Percentiles rank a stretch among this genome's conserved stretches.
phyloP scores from a whole-genome alignment of 2,329 filamentous ascomycete genomes.

The Furcasterigmium furcatum region DNA sequence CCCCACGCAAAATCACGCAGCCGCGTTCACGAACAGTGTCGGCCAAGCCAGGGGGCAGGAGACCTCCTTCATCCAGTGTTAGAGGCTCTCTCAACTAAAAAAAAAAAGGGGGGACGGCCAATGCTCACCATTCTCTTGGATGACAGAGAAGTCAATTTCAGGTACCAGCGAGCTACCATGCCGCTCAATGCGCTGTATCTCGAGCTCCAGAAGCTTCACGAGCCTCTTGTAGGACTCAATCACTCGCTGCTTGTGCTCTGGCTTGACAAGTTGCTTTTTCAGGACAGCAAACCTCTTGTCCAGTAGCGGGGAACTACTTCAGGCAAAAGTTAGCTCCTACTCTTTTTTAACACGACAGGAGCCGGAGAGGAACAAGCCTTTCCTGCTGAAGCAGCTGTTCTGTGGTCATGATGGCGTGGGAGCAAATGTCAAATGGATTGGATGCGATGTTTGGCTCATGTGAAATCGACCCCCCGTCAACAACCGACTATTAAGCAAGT shows the following conservation, averaged over 20 bases:
- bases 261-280: slow-evolving; percentile 14
- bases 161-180: slow-evolving; percentile 10
- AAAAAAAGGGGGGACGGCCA: too few relatives aligned
- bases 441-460: too few relatives aligned
- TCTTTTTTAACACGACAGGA: too few relatives aligned
- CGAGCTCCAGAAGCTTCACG: slow-evolving; percentile 6
- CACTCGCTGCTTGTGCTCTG: slow-evolving; percentile 8
- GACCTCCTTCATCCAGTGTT: not conserved
- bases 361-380: too few relatives aligned
- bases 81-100: too few relatives aligned
- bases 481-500: too few relatives aligned
- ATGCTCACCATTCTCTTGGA: slow-evolving; percentile 5
- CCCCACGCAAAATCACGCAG: slow-evolving; percentile 16
- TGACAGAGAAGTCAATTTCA: slow-evolving; percentile 11
- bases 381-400: too few relatives aligned
- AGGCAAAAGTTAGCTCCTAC: too few relatives aligned
- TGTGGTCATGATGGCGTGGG: too few relatives aligned
- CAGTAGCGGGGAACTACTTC: slow-evolving; percentile 14
- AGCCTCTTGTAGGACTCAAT: slow-evolving; percentile 13
- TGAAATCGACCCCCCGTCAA: too few relatives aligned
- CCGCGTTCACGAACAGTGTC: slow-evolving; percentile 6
- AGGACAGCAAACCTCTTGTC: slow-evolving; percentile 14
- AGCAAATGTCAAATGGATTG: too few relatives aligned
- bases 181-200: slow-evolving; percentile 9
- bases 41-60: slow-evolving; percentile 7